Evolutionary conservation across 192 early-diverging fungal genomes (phyloP).

Genomic region (Lunasporangiospora selenospora): DNA sequence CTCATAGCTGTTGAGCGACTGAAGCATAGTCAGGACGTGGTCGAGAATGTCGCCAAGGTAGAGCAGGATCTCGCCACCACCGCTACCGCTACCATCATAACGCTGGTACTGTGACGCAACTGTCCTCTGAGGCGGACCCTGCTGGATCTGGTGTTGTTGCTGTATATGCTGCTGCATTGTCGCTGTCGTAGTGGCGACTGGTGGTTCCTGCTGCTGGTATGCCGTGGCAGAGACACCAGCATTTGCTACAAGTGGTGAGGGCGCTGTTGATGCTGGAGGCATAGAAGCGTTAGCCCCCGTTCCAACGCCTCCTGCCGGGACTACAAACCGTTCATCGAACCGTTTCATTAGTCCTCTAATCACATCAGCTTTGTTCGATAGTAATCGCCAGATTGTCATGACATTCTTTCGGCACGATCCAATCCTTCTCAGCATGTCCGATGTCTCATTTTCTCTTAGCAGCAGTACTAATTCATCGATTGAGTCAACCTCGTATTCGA

Average conservation of each 20-base stretch:
- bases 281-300: too few relatives aligned
- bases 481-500: slow-evolving; percentile 94
- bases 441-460: slow-evolving; percentile 88
- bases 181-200: slow-evolving; percentile 40
- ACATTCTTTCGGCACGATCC: slow-evolving; percentile 76
- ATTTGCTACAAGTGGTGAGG: too few relatives aligned
- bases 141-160: not conserved
- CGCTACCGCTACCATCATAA: not conserved
- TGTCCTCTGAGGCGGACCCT: not conserved
- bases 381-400: slow-evolving; percentile 70
- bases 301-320: slow-evolving; percentile 17
- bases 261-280: too few relatives aligned
- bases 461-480: slow-evolving; percentile 96
- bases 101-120: not conserved
- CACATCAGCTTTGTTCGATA: slow-evolving; percentile 78
- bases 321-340: slow-evolving; percentile 54
- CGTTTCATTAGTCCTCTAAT: slow-evolving; percentile 79
- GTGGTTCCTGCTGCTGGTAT: slow-evolving; percentile 15
- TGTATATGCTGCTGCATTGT: not conserved
- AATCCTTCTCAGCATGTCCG: slow-evolving; percentile 80
- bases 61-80: slow-evolving; percentile 66
- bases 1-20: slow-evolving; percentile 79
- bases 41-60: slow-evolving; percentile 85
- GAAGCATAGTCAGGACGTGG: slow-evolving; percentile 82
- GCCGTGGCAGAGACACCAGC: too few relatives aligned